Percentiles rank a stretch among this genome's conserved stretches.
phyloP scores from a whole-genome alignment of 1,284 basidiomycete genomes.

The Moesziomyces parantarcticus region DNA sequence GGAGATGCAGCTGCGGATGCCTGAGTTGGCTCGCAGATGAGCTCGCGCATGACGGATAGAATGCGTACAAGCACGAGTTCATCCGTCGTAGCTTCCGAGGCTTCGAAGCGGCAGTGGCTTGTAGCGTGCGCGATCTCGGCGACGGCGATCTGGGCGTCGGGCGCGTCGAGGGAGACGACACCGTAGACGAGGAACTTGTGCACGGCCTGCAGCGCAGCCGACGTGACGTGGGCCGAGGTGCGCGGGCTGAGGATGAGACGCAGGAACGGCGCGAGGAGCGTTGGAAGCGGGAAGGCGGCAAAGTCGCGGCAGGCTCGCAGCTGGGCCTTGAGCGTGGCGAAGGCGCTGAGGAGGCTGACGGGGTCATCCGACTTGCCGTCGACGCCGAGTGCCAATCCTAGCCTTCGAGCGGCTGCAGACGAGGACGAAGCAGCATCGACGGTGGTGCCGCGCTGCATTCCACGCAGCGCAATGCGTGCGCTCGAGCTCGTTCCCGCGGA shows the following conservation, averaged over 20 bases:
- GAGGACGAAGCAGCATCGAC: conserved; percentile 21
- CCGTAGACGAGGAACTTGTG: conserved; percentile 85
- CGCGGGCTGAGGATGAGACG: conserved; percentile 89
- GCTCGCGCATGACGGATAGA: conserved; percentile 85
- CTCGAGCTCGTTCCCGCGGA: conserved; percentile 10
- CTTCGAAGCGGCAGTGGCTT: conserved; percentile 97
- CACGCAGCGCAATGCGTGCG: conserved; percentile 31
- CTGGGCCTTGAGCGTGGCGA: conserved; percentile 83
- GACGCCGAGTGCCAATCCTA: conserved; percentile 25
- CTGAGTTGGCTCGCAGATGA: conserved; percentile 74
- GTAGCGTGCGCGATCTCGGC: conserved; percentile 87
- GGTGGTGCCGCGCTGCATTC: conserved; percentile 28
- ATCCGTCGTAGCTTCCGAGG: conserved; percentile 83
- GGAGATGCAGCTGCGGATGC: background rate
- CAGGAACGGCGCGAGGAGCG: conserved; percentile 75
- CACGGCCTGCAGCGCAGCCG: conserved; percentile 85
- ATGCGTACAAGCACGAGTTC: conserved; percentile 94
- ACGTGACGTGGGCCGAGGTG: conserved; percentile 93
- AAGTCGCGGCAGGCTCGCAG: conserved; percentile 68
- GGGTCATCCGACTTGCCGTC: conserved; percentile 39
- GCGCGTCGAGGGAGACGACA: conserved; percentile 73
- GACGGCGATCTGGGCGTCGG: conserved; percentile 72
- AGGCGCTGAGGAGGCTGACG: conserved; percentile 80
- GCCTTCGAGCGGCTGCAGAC: conserved; percentile 20
- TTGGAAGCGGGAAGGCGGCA: conserved; percentile 50